phyloP scores from a whole-genome alignment of 768 basidiomycete species.

The Kwoniella newhampshirensis region DNA sequence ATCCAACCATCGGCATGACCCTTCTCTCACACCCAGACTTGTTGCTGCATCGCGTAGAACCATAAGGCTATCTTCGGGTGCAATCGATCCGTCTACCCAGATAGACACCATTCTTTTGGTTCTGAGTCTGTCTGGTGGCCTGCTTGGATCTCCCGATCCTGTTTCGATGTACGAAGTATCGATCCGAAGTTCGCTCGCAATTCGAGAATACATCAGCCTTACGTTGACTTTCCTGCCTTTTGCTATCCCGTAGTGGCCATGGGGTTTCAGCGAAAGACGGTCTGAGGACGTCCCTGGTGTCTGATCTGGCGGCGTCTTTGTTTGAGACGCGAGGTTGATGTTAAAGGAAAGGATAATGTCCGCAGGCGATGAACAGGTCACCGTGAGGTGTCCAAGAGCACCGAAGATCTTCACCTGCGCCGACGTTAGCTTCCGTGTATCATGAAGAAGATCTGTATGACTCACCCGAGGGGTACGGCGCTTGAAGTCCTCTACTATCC shows the following conservation, averaged over 20 bases:
- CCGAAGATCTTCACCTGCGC: conserved; percentile 35
- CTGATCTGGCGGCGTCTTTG: neutral
- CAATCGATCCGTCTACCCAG: too few relatives aligned
- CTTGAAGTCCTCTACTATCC: conserved; percentile 33
- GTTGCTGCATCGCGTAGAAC: neutral
- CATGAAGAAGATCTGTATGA: neutral
- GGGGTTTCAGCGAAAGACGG: too few relatives aligned
- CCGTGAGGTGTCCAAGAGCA: conserved; percentile 26
- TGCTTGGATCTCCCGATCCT: neutral
- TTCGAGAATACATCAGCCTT: neutral
- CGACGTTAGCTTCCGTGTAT: neutral
- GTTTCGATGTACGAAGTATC: neutral
- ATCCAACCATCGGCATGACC: conserved; percentile 13
- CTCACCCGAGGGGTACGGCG: conserved; percentile 31
- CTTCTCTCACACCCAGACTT: neutral
- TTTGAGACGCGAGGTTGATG: neutral
- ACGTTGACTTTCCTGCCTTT: neutral
- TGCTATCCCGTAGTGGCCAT: neutral
- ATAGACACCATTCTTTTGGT: neutral
- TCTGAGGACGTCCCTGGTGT: neutral
- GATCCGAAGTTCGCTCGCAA: neutral
- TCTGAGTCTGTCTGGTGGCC: neutral
- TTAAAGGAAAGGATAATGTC: conserved; percentile 31
- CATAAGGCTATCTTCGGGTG: too few relatives aligned
- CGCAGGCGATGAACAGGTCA: conserved; percentile 43